Conservation (phyloP, 192 early-diverging fungal species). For the Thoreauomyces humboldtii region DNA sequence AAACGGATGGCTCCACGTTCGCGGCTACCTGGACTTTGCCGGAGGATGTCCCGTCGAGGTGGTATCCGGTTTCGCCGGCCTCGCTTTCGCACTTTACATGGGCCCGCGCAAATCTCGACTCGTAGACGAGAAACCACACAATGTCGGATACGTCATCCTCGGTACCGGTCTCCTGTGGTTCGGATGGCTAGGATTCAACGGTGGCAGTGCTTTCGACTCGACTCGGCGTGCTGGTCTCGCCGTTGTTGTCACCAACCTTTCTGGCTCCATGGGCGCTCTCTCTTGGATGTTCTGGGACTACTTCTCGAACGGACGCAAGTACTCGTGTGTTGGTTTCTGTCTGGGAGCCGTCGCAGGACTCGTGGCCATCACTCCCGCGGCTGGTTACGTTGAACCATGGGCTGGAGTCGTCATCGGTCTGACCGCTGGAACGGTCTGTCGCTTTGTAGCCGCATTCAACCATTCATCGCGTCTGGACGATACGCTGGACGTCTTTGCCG, state of each 20-base stretch:
- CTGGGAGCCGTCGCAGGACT: constrained; percentile 86
- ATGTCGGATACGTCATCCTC: constrained; percentile 78
- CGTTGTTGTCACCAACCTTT: constrained; percentile 70
- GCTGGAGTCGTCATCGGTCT: constrained; percentile 75
- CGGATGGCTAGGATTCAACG: constrained; percentile 90
- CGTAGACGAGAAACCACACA: constrained; percentile 73
- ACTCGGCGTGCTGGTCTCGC: constrained; percentile 74
- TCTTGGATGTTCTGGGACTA: constrained; percentile 76
- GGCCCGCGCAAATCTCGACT: constrained; percentile 71
- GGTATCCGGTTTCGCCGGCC: constrained; percentile 70
- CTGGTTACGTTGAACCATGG: constrained; percentile 72
- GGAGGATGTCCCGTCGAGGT: constrained; percentile 85
- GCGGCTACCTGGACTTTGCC: constrained; percentile 80
- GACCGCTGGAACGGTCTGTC: constrained; percentile 56
- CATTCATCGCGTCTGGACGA: constrained; percentile 44
- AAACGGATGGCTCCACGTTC: constrained; percentile 69
- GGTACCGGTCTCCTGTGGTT: constrained; percentile 84
- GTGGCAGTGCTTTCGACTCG: constrained; percentile 69
- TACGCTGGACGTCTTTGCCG: constrained; percentile 77
- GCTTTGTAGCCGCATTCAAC: constrained; percentile 61
- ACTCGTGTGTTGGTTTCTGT: constrained; percentile 81
- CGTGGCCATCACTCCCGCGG: constrained; percentile 84
- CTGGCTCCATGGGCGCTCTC: constrained; percentile 66
- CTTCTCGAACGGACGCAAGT: constrained; percentile 60
- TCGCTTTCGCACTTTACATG: constrained; percentile 79